Evolutionary conservation across 2,329 filamentous ascomycete species (phyloP), one percentile per base, ranked within the genome.

Genomic region (Venturia asperata): DNA sequence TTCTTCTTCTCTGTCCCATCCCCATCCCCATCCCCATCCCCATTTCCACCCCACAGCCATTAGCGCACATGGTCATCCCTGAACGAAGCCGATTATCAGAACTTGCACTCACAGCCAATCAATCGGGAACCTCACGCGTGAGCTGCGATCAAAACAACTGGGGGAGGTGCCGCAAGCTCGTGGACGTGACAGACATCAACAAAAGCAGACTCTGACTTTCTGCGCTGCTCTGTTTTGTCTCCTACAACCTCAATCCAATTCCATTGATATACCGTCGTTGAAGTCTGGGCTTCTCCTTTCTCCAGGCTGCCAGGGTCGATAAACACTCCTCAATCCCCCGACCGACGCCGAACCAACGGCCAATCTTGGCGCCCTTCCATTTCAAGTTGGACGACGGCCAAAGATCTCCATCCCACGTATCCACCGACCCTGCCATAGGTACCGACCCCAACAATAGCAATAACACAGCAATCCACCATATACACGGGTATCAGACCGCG

Each of bases 161-260:
- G 17, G 30, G 17, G 52, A 58, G 27, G 27, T 10, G 37, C 27
- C 52, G 37, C 7, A 15, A n/a, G 27, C 30, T n/a, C 15, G 1
- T 58, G 27, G 52, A 58, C 52, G 52, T 58, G 52, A 37, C 52
- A 15, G 52, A 37, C 17, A 37, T 58, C 52, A 58, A 58, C 52
- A 58, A 37, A 58, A 58, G 30, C 30, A 19, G 52, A n/a, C 30
- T 19, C 6, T 15, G 9, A 11, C 19, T 37, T 5, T 37, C 21
- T 34, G 30, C 30, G 3, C 30, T 34, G 30, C 30, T 34, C 30
- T 34, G 30, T 6, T 34, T 58, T 27, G 15, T n/a, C 52, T 37
- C 19, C 52, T 24, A 55, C 10, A 30, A 6, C 49, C 15, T 55
- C 17, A 30, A 30, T 30, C 24, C 49, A 19, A 2, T 19, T 34